Base-by-base conservation (phyloP, 768 basidiomycete species). In the Gymnopilus dilepis region DNA sequence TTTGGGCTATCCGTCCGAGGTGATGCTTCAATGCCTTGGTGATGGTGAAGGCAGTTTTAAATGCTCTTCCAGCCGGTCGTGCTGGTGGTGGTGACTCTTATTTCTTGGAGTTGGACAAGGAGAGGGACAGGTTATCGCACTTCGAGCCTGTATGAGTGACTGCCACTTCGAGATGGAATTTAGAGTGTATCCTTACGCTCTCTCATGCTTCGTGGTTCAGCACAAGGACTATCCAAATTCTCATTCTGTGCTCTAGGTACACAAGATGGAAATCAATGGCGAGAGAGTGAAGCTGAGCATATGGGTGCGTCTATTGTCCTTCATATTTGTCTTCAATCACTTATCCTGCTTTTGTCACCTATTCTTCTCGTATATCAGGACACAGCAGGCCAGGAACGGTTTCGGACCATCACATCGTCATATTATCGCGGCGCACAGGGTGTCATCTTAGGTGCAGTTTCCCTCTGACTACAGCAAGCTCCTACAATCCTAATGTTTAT, bases 371-470 rank as follows among this genome's bases (percentile, higher is more conserved):
- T 38, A 40, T 24, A 13, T n/a, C 67, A 95, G 94, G 94, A 97
- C 68, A 97, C 95, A 0, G 94, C 95, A 52, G 97, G 97, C 0
- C 97, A 99, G 74, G 97, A 99, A 76, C 88, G 97, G 5, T 99
- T 98, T 72, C 84, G 95, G 47, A 97, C 96, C 3, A 90, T 99
- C 67, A 99, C 97, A 4, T 91, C 91, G 2, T 94, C 92, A 8
- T 99, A 99, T 69, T 99, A 99, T 71, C 85, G 97, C 28, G 92
- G 91, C 1, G 91, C 91, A 43, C 91, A 94, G 66, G 91, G 92
- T 6, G 84, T 93, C 53, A 90, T 94, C 68, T 82, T 94, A 48
- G 89, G 90, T 88, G 57, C 4, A 77, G 66, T 22, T 43, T 45
- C 24, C 33, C 37, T 40, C 8, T 24, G 21, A 15, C 34, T 6